Percentiles rank a stretch among this genome's conserved stretches.
These are phyloP conservation scores for Protostelium mycophagum DNA, from an alignment of 78 protist genomes.

Conservation along the genomic window DNA sequence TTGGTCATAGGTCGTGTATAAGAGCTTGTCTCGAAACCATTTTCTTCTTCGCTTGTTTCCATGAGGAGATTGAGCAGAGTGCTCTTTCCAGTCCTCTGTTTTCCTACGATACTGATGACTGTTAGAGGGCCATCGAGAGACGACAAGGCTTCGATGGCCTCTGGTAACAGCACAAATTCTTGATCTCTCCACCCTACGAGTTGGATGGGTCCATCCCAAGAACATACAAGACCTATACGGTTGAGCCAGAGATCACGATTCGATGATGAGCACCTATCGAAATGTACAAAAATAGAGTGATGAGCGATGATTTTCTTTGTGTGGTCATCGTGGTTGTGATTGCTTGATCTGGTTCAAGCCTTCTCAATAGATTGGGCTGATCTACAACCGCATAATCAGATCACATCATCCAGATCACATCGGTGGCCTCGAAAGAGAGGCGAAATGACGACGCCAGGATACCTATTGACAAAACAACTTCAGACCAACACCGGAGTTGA, in stretches of 20 bases:
- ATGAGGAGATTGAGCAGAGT: background rate
- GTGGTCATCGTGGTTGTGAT: background rate
- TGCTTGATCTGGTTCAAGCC: background rate
- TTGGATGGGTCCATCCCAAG: background rate
- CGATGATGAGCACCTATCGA: background rate
- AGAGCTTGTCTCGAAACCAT: background rate
- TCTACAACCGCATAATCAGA: background rate
- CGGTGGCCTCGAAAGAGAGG: too few species aligned
- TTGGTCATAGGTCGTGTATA: too few species aligned
- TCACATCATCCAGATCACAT: too few species aligned
- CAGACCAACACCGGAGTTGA: background rate
- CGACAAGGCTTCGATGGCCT: background rate
- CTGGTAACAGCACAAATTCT: background rate
- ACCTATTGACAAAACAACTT: background rate
- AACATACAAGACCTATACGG: background rate
- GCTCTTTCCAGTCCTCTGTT: background rate
- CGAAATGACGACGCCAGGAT: background rate
- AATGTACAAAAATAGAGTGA: background rate
- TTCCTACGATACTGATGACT: background rate
- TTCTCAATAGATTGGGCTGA: background rate
- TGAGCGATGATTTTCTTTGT: background rate
- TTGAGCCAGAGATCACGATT: background rate
- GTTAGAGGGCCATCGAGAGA: background rate
- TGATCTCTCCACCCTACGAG: background rate
- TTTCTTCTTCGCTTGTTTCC: background rate